Conservation (phyloP, 2,329 filamentous ascomycete genomes). For the Colletotrichum nymphaeae region DNA sequence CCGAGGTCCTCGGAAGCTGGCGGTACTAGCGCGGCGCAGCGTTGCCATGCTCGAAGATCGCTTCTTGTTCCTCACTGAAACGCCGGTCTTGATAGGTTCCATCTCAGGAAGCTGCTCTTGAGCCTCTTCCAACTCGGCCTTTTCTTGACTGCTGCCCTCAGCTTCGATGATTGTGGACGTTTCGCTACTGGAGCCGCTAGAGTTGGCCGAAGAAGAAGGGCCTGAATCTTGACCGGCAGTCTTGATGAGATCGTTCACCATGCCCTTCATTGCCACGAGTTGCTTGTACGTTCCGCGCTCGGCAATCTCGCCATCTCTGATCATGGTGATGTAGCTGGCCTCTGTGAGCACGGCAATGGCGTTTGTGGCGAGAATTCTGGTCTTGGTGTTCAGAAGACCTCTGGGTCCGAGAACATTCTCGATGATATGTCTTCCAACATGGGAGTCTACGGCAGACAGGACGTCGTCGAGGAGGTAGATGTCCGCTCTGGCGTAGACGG, state of each 20-base stretch:
- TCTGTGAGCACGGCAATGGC: constrained; percentile 91
- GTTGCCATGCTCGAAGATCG: constrained; percentile 80
- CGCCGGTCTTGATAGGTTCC: constrained; percentile 74
- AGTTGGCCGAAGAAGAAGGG: constrained; percentile 54
- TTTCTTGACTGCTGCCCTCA: constrained; percentile 62
- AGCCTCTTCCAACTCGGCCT: constrained; percentile 78
- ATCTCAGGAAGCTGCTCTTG: constrained; percentile 83
- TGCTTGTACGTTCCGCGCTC: constrained; percentile 93
- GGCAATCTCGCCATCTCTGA: constrained; percentile 84
- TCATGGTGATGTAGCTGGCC: constrained; percentile 87
- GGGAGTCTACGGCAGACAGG: constrained; percentile 96
- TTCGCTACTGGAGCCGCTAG: constrained; percentile 64
- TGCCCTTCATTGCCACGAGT: constrained; percentile 92
- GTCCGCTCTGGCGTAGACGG: constrained; percentile 96
- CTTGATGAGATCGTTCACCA: constrained; percentile 86
- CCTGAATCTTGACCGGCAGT: constrained; percentile 68
- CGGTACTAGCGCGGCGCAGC: constrained; percentile 88
- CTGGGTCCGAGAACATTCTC: constrained; percentile 90
- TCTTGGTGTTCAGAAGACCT: constrained; percentile 86
- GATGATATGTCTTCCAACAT: constrained; percentile 94
- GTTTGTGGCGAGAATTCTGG: constrained; percentile 93
- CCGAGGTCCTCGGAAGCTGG: constrained; percentile 87
- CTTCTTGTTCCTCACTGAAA: constrained; percentile 61
- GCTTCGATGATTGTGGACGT: constrained; percentile 68
- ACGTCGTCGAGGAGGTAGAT: constrained; percentile 95